Percentiles rank a stretch among this genome's conserved stretches.
phyloP scores from a whole-genome alignment of 2,329 filamentous ascomycete species.

The Dactylellina leptospora region DNA sequence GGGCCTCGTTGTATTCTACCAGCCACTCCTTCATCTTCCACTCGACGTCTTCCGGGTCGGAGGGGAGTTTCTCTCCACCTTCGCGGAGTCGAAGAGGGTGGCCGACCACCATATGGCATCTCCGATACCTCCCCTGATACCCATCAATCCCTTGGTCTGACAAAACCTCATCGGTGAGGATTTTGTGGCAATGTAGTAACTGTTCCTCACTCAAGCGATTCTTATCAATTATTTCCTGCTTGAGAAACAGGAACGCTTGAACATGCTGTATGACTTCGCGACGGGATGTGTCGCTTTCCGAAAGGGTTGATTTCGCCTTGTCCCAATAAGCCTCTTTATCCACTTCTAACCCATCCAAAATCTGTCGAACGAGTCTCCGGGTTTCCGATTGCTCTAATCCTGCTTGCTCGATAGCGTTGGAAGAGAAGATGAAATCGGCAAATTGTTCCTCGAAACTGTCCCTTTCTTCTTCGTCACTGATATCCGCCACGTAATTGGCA shows the following conservation, averaged over 20 bases:
- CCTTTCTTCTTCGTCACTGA: background rate
- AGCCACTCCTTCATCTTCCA: background rate
- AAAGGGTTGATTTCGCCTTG: background rate
- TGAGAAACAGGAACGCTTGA: conserved; percentile 15
- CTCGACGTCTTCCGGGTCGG: background rate
- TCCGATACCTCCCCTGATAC: conserved; percentile 15
- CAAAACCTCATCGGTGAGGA: background rate
- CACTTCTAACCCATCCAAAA: background rate
- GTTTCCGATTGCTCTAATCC: conserved; percentile 11
- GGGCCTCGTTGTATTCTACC: background rate
- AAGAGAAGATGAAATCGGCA: conserved; percentile 19
- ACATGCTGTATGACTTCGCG: conserved; percentile 29
- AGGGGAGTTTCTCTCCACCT: background rate
- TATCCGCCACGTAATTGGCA: background rate
- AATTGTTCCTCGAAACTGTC: conserved; percentile 5
- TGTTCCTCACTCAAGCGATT: background rate
- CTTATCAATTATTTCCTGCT: background rate
- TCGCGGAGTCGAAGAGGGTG: background rate
- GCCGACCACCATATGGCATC: background rate
- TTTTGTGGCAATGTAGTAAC: conserved; percentile 1
- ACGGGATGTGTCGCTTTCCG: background rate
- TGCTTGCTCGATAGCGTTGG: conserved; percentile 19
- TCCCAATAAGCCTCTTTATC: background rate
- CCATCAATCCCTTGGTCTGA: background rate
- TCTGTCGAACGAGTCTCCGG: background rate